phyloP scores from a whole-genome alignment of 805 yeast genomes.

The Cyberlindnera mississippiensis region DNA sequence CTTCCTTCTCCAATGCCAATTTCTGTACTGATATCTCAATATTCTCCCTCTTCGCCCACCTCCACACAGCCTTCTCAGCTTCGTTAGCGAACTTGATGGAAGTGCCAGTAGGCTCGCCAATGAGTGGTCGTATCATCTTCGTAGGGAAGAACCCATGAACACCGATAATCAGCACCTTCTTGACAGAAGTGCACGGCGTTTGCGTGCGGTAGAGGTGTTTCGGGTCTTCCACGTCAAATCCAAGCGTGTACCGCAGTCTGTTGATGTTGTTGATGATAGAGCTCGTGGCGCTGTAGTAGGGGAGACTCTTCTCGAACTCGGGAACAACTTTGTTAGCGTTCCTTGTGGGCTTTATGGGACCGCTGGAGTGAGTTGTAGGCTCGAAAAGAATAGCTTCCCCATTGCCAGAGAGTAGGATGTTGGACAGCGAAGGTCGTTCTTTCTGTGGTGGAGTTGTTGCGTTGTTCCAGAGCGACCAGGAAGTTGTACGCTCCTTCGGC shows the following conservation, averaged over 20 bases:
- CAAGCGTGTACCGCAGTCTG: constrained; percentile 22
- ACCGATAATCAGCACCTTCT: constrained; percentile 77
- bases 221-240: constrained; percentile 26
- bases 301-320: constrained; percentile 24
- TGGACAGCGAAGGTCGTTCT: constrained; percentile 14
- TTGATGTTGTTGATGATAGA: constrained; percentile 23
- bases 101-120: constrained; percentile 97
- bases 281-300: constrained; percentile 16
- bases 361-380: constrained; percentile 8
- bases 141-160: constrained; percentile 97
- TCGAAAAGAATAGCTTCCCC: constrained; percentile 28
- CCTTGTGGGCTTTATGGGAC: constrained; percentile 2
- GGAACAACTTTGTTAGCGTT: constrained; percentile 26
- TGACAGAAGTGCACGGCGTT: constrained; percentile 25
- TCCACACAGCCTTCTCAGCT: constrained; percentile 72
- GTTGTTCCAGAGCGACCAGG: constrained; percentile 29
- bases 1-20: constrained; percentile 92
- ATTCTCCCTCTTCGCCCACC: constrained; percentile 47
- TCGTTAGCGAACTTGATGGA: constrained; percentile 86
- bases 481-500: constrained; percentile 15
- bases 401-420: constrained; percentile 18
- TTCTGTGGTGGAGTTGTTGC: constrained; percentile 4
- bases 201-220: constrained; percentile 24
- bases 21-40: constrained; percentile 59
- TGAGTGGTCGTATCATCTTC: constrained; percentile 72